Percentiles rank a stretch among this genome's conserved stretches.
Conservation (phyloP, 75 land plant genomes). For the Cupressus sempervirens region DNA sequence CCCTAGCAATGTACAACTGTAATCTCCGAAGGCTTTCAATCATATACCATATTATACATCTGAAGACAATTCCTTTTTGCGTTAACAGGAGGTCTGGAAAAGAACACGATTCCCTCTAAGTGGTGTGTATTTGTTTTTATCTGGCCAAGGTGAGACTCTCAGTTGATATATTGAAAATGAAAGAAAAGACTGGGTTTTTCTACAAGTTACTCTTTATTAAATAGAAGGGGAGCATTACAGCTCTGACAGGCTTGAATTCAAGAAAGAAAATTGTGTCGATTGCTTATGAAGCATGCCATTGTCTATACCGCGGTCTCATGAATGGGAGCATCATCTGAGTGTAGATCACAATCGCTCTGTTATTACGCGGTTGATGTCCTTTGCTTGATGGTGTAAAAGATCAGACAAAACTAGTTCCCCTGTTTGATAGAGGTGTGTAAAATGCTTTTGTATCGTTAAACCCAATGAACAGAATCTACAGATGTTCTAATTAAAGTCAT, state of each 20-base stretch:
- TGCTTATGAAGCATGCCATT: slow-evolving; percentile 12
- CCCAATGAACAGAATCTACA: too few species aligned
- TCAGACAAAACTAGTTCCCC: too few species aligned
- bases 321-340: slow-evolving; percentile 7
- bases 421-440: too few species aligned
- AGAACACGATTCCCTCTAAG: slow-evolving; percentile 34
- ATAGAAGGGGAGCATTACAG: not conserved
- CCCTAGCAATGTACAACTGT: slow-evolving; percentile 3
- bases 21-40: not conserved
- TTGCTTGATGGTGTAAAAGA: slow-evolving; percentile 37
- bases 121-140: slow-evolving; percentile 34
- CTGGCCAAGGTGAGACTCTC: slow-evolving; percentile 27
- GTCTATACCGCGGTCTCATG: slow-evolving; percentile 22
- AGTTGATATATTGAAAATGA: slow-evolving; percentile 12
- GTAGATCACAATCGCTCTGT: slow-evolving; percentile 16
- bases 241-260: slow-evolving; percentile 23
- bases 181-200: not conserved
- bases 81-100: slow-evolving; percentile 31
- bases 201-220: not conserved
- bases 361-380: slow-evolving; percentile 68
- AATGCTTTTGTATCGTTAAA: too few species aligned
- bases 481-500: too few species aligned
- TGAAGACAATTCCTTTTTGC: slow-evolving; percentile 11
- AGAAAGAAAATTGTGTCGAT: slow-evolving; percentile 37
- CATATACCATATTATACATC: not conserved